phyloP scores from a whole-genome alignment of 495 filamentous ascomycete species.

The Barbatosphaeria neglecta region DNA sequence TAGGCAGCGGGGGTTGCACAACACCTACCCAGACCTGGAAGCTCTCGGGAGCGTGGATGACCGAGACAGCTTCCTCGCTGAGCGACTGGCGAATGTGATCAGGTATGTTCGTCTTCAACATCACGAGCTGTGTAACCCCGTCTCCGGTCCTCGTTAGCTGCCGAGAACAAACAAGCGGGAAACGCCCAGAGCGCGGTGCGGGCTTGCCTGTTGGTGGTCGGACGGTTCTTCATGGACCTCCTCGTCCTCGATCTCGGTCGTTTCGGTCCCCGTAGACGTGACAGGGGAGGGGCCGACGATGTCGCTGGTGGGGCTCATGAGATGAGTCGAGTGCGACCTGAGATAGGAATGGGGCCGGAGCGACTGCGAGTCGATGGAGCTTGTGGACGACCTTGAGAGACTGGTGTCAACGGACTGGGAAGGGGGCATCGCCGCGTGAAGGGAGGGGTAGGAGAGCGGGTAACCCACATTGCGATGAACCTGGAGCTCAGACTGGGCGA shows the following conservation, averaged over 20 bases:
- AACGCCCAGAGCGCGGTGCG: slow-evolving; percentile 5
- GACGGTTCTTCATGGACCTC: slow-evolving; percentile 8
- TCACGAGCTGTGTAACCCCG: too few species aligned
- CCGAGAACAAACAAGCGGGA: too few species aligned
- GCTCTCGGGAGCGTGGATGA: slow-evolving; percentile 75
- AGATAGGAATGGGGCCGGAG: slow-evolving; percentile 28
- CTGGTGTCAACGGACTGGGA: slow-evolving; percentile 6
- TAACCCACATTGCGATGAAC: slow-evolving; percentile 39
- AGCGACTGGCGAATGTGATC: slow-evolving; percentile 40
- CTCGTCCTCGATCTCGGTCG: slow-evolving; percentile 63
- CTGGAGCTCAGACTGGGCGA: slow-evolving; percentile 34
- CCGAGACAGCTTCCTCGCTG: slow-evolving; percentile 68
- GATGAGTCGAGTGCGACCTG: slow-evolving; percentile 26
- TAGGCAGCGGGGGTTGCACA: too few species aligned
- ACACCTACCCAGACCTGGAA: slow-evolving; percentile 64
- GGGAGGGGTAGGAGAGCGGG: slow-evolving; percentile 1
- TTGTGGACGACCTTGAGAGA: slow-evolving; percentile 24
- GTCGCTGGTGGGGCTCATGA: slow-evolving; percentile 37
- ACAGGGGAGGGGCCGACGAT: slow-evolving; percentile 65
- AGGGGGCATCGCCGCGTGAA: background rate
- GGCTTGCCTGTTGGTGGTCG: slow-evolving; percentile 26
- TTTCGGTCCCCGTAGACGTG: slow-evolving; percentile 62
- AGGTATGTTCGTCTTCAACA: slow-evolving; percentile 48
- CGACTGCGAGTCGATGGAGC: slow-evolving; percentile 22
- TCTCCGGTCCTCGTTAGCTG: too few species aligned